Conservation (phyloP, 78 protist species). For the Polysphondylium violaceum region DNA sequence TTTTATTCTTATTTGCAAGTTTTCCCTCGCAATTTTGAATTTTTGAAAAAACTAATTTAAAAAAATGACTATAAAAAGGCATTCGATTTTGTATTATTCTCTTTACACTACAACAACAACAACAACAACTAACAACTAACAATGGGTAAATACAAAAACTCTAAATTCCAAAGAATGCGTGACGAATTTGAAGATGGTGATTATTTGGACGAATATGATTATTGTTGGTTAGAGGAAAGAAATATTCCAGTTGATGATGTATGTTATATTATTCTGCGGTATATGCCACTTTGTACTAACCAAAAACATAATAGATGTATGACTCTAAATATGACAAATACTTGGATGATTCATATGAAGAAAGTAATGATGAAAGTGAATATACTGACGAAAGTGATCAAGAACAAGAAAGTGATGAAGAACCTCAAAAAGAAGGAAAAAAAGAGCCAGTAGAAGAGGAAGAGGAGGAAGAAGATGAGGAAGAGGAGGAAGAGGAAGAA, state of each 20-base stretch:
- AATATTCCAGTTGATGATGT: background rate
- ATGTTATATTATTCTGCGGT: too few relatives aligned
- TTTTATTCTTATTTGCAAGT: too few relatives aligned
- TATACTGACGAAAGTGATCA: background rate
- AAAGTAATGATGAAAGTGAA: background rate
- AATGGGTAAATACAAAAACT: too few relatives aligned
- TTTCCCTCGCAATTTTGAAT: too few relatives aligned
- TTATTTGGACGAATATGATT: background rate
- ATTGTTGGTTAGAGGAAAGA: background rate
- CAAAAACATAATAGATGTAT: too few relatives aligned
- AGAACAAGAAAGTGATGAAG: background rate
- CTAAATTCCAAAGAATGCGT: background rate
- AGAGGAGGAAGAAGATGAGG: background rate
- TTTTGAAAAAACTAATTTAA: too few relatives aligned
- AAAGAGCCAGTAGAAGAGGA: conserved; percentile 10
- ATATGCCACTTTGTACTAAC: too few relatives aligned
- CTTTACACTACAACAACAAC: too few relatives aligned
- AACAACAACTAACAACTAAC: too few relatives aligned
- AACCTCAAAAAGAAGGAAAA: background rate
- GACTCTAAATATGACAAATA: background rate
- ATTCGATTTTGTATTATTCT: too few relatives aligned
- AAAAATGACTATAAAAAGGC: too few relatives aligned
- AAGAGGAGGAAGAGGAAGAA: conserved; percentile 20
- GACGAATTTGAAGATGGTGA: conserved; percentile 9
- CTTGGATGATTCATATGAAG: background rate